phyloP scores from a whole-genome alignment of 1,139 yeast genomes.

The Magnusiomyces ingens region DNA sequence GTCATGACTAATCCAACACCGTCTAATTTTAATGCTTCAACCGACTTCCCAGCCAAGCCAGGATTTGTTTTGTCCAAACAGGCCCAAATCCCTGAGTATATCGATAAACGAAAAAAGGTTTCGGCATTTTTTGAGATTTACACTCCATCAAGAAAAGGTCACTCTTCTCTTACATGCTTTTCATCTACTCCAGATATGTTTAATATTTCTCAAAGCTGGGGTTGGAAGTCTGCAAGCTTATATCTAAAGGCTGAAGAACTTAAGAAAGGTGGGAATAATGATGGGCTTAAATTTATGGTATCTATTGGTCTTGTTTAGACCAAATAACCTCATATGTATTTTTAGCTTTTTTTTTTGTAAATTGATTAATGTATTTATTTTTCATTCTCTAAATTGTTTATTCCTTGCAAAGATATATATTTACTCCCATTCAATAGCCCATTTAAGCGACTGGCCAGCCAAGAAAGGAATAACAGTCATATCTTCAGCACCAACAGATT shows the following conservation, averaged over 20 bases:
- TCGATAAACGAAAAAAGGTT: constrained; percentile 40
- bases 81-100: constrained; percentile 20
- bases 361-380: not conserved
- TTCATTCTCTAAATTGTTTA: not conserved
- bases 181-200: constrained; percentile 46
- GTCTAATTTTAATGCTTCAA: not conserved
- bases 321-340: not conserved
- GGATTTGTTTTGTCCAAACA: not conserved
- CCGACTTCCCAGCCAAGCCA: not conserved
- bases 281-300: constrained; percentile 43
- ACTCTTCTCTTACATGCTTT: constrained; percentile 43
- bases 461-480: constrained; percentile 79
- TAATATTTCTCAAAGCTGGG: constrained; percentile 50
- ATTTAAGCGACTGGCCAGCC: constrained; percentile 68
- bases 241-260: constrained; percentile 40
- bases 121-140: constrained; percentile 46
- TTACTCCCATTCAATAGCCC: constrained; percentile 67
- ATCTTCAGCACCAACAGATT: constrained; percentile 42
- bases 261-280: constrained; percentile 29
- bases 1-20: not conserved
- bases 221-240: constrained; percentile 47
- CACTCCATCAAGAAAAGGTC: constrained; percentile 40
- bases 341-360: not conserved
- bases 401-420: not conserved
- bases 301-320: constrained; percentile 39